Evolutionary conservation across 2,329 filamentous ascomycete genomes (phyloP).

Genomic region (Hypoxylon sp.): DNA sequence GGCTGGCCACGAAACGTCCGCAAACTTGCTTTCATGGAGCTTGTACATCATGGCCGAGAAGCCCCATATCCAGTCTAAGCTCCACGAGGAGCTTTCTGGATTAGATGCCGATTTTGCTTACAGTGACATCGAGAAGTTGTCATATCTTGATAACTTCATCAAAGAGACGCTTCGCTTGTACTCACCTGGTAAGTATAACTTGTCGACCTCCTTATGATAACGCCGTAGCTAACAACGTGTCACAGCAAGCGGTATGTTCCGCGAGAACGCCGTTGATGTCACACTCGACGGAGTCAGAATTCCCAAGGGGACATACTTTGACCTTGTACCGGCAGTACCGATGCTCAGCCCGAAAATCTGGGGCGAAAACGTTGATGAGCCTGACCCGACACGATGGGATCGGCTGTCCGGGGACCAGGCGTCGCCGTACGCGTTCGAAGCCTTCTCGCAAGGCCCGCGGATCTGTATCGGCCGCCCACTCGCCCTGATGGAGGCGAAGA

Average conservation of each 20-base stretch:
- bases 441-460: conserved; percentile 45
- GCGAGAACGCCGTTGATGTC: conserved; percentile 23
- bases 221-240: not conserved
- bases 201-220: too few species aligned
- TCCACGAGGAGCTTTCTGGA: conserved; percentile 55
- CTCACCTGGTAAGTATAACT: conserved; percentile 44
- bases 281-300: conserved; percentile 54
- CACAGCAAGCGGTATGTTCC: conserved; percentile 1
- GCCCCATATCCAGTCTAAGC: conserved; percentile 52
- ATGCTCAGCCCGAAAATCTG: conserved; percentile 56
- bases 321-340: conserved; percentile 55
- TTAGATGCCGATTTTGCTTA: conserved; percentile 50
- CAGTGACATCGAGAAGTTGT: conserved; percentile 49
- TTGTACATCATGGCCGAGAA: conserved; percentile 54
- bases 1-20: conserved; percentile 58
- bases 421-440: conserved; percentile 50
- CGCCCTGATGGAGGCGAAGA: conserved; percentile 39
- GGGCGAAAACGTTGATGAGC: conserved; percentile 57
- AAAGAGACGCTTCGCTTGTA: conserved; percentile 57
- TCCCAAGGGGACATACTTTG: conserved; percentile 56
- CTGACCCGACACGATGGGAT: conserved; percentile 59
- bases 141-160: conserved; percentile 57
- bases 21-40: conserved; percentile 54
- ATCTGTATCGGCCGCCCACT: conserved; percentile 32
- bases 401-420: conserved; percentile 46